Percentiles rank a stretch among this genome's conserved stretches.
Conservation (phyloP, 495 filamentous ascomycete species). For the Niebla homalea region DNA sequence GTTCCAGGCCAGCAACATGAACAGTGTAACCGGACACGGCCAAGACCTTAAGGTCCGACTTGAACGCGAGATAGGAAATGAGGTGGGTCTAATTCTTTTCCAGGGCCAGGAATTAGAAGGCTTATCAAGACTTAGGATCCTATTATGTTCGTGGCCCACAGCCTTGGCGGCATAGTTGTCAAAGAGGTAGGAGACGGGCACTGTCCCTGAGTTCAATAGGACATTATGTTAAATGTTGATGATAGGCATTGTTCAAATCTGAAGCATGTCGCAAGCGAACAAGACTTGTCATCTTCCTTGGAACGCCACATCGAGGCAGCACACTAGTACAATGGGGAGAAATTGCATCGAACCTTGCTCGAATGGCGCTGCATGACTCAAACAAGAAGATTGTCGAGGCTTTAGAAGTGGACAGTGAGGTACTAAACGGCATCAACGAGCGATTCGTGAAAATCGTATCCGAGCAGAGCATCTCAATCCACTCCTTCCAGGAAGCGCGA, state of each 20-base stretch:
- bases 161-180: conserved; percentile 32
- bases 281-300: conserved; percentile 27
- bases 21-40: conserved; percentile 26
- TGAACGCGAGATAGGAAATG: conserved; percentile 7
- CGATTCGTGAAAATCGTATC: conserved; percentile 20
- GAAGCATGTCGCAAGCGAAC: conserved; percentile 16
- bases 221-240: too few relatives aligned
- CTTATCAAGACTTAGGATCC: background rate
- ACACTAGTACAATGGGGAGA: conserved; percentile 19
- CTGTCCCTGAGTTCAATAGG: background rate
- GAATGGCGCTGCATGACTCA: conserved; percentile 18
- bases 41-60: conserved; percentile 4
- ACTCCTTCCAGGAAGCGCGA: conserved; percentile 30
- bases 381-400: conserved; percentile 20
- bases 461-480: conserved; percentile 20
- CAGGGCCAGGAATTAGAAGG: conserved; percentile 10
- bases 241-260: conserved; percentile 22
- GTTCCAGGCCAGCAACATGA: conserved; percentile 27
- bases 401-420: conserved; percentile 24
- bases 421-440: conserved; percentile 26
- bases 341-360: conserved; percentile 18
- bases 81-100: conserved; percentile 16
- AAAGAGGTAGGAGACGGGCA: conserved; percentile 24
- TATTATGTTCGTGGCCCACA: conserved; percentile 35
- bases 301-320: conserved; percentile 31